Conservation (phyloP, 805 yeast species). For the Tetrapisispora nanseiensis region DNA sequence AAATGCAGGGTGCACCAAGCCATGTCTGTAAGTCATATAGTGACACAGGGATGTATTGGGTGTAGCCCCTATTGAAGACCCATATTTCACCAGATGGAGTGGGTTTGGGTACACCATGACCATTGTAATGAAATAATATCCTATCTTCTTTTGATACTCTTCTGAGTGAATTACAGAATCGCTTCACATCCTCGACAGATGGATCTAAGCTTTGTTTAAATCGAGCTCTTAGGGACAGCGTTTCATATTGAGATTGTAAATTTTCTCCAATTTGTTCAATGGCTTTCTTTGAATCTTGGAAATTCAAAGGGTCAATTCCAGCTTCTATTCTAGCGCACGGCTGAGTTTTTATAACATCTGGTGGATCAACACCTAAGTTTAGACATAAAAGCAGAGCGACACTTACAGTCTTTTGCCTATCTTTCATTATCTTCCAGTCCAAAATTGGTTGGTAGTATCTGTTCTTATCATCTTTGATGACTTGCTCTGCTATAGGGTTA, state of each 20-base stretch:
- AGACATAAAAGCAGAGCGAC: conserved; percentile 89
- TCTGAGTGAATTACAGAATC: conserved; percentile 81
- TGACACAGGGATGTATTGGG: conserved; percentile 94
- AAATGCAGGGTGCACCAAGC: conserved; percentile 96
- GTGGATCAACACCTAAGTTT: conserved; percentile 94
- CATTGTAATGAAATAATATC: conserved; percentile 88
- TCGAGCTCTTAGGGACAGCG: conserved; percentile 74
- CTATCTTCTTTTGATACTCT: conserved; percentile 90
- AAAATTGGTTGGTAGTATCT: conserved; percentile 55
- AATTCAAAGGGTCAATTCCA: conserved; percentile 81
- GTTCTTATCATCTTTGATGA: conserved; percentile 35
- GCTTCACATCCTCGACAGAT: conserved; percentile 86
- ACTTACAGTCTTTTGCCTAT: conserved; percentile 82
- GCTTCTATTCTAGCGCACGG: conserved; percentile 90
- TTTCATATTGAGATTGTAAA: conserved; percentile 81
- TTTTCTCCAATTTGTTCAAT: conserved; percentile 84
- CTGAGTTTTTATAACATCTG: conserved; percentile 84
- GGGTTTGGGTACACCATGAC: conserved; percentile 98
- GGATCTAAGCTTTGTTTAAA: conserved; percentile 91
- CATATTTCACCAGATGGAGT: conserved; percentile 94
- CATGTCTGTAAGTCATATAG: conserved; percentile 92
- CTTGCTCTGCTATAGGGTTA: conserved; percentile 55
- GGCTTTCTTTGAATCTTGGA: conserved; percentile 81
- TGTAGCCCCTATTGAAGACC: conserved; percentile 95
- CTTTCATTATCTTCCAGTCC: conserved; percentile 89